Conservation (phyloP, 805 yeast genomes). For the Tetrapisispora iriomotensis region DNA sequence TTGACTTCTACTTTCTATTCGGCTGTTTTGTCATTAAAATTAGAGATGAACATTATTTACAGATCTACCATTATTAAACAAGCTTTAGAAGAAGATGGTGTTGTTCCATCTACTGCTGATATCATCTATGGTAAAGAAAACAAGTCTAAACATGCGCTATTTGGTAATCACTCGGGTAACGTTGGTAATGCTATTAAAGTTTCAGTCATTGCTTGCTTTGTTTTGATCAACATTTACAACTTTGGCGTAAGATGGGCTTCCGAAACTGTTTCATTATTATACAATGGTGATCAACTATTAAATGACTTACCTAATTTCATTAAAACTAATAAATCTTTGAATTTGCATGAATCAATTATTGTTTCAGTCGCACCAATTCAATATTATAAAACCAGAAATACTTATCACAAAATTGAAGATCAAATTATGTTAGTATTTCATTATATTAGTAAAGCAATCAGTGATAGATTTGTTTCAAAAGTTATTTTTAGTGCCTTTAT, state of each 20-base stretch:
- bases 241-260: constrained; percentile 55
- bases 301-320: constrained; percentile 35
- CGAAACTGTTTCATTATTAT: constrained; percentile 30
- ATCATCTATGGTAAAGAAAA: constrained; percentile 40
- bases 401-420: constrained; percentile 54
- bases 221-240: constrained; percentile 57
- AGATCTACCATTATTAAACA: constrained; percentile 66
- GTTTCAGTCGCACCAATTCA: constrained; percentile 50
- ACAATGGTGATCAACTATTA: constrained; percentile 28
- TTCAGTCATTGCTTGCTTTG: constrained; percentile 47
- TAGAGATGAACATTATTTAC: constrained; percentile 80
- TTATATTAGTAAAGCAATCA: constrained; percentile 54
- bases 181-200: constrained; percentile 48
- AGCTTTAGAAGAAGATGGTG: constrained; percentile 88
- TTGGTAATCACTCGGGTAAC: constrained; percentile 27
- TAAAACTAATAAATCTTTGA: constrained; percentile 10
- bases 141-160: constrained; percentile 14
- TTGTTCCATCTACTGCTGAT: constrained; percentile 62
- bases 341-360: constrained; percentile 38
- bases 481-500: constrained; percentile 62
- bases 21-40: constrained; percentile 75
- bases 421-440: constrained; percentile 39
- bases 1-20: constrained; percentile 73
- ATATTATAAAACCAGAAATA: constrained; percentile 48
- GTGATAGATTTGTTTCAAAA: constrained; percentile 74